Evolutionary conservation across 176 grass and related monocot species (phyloP), one percentile per base, ranked within the genome.

Genomic region (Triticum monococcum): DNA sequence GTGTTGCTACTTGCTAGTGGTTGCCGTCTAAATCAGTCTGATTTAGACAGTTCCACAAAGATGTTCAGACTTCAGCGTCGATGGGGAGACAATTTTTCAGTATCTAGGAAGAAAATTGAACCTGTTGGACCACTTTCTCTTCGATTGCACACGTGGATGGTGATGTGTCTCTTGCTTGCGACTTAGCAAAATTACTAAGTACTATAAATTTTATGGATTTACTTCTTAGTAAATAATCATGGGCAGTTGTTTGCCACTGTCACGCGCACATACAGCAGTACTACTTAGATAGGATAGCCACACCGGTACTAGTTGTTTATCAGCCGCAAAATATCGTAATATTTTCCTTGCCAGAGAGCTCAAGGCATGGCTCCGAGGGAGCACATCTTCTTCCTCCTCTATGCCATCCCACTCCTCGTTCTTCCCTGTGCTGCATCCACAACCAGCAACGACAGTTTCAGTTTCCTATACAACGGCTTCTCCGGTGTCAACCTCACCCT

Each of bases 401-500:
- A 3, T 9, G 37, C 20, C 9, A 48, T 71, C 35, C 16, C 77
- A 26, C 78, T 9, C 48, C 20, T 78, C 48, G 9, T 28, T 5
- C 30, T 60, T 7, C 8, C 41, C 28, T 32, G 50, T n/a, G 41
- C 50, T 16, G 35, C n/a, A 25, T 50, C 57, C n/a, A 12, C 5
- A 63, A 8, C 33, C 12, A 30, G 24, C 4, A 50, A n/a, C 2
- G 64, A 26, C 26, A 59, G 20, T 9, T 59, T 59, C 68, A 81
- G 20, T 2, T 89, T 92, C 23, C n/a, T 79, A 63, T 89, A 86
- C 68, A 16, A 89, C 59, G 91, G 91, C 8, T 92, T 92, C 45
- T 17, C 75, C 1, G 68, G 87, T 8, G 68, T 78, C 14, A 87
- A 89, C 61, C 79, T 92, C 18, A 84, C 79, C 13, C 9, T 86